Conservation (phyloP, 2,329 filamentous ascomycete genomes). For the Daldinia sp. region DNA sequence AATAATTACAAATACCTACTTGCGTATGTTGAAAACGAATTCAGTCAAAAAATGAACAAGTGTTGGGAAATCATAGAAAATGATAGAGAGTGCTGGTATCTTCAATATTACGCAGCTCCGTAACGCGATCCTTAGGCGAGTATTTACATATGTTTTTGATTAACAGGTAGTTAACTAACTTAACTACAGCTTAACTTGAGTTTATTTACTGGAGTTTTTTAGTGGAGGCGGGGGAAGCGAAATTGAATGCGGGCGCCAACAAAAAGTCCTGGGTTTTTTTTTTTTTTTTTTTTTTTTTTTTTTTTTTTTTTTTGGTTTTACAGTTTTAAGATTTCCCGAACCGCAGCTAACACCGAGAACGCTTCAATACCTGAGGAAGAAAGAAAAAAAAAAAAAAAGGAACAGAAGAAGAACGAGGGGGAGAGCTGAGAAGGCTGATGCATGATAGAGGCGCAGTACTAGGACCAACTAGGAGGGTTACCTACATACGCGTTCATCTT, state of each 20-base stretch:
- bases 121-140: slow-evolving; percentile 4
- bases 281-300: too few species aligned
- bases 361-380: slow-evolving; percentile 5
- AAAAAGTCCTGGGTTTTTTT: slow-evolving; percentile 28
- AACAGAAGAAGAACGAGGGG: background rate
- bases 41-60: background rate
- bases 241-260: slow-evolving; percentile 6
- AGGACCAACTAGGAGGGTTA: slow-evolving; percentile 22
- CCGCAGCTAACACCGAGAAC: slow-evolving; percentile 20
- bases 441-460: slow-evolving; percentile 27
- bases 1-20: background rate
- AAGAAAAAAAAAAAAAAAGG: too few species aligned
- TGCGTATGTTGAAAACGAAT: background rate
- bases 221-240: slow-evolving; percentile 17
- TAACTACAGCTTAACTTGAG: slow-evolving; percentile 18
- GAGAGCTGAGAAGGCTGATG: slow-evolving; percentile 27
- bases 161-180: background rate
- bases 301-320: slow-evolving; percentile 31
- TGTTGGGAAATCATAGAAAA: background rate
- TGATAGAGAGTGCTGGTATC: background rate
- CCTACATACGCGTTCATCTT: slow-evolving; percentile 31
- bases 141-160: slow-evolving; percentile 1
- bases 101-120: slow-evolving; percentile 27
- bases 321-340: slow-evolving; percentile 33
- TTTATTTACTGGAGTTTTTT: slow-evolving; percentile 24